Evolutionary conservation across 176 grass and related monocot genomes (phyloP).

Genomic region (Raddia guianensis): DNA sequence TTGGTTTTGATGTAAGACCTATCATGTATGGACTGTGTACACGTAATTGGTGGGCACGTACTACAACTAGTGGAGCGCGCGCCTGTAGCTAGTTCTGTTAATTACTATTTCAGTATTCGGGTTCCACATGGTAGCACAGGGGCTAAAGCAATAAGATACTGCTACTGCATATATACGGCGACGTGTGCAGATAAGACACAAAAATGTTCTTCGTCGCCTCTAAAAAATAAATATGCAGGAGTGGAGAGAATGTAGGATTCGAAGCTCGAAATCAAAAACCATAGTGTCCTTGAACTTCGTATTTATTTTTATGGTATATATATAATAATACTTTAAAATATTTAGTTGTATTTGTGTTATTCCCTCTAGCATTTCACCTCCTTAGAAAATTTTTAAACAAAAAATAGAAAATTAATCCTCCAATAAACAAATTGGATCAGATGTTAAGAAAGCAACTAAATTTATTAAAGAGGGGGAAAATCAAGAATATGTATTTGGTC

Average conservation of each 20-base stretch:
- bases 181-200: background rate
- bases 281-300: background rate
- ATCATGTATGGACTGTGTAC: background rate
- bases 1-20: background rate
- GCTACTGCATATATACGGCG: too few relatives aligned
- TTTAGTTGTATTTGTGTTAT: too few relatives aligned
- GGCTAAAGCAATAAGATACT: background rate
- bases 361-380: too few relatives aligned
- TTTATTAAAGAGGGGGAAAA: too few relatives aligned
- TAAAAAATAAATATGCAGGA: background rate
- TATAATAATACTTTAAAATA: too few relatives aligned
- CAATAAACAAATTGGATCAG: too few relatives aligned
- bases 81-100: background rate
- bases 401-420: too few relatives aligned
- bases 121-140: slow-evolving; percentile 28
- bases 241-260: background rate
- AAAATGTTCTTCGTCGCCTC: background rate
- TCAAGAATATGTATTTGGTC: too few relatives aligned
- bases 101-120: background rate
- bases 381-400: too few relatives aligned
- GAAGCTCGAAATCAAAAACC: background rate
- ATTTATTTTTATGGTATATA: background rate
- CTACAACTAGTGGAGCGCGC: background rate
- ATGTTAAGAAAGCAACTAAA: too few relatives aligned
- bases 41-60: background rate